Conservation (phyloP, 305 asterid genomes). For the Fraxinus velutina region DNA sequence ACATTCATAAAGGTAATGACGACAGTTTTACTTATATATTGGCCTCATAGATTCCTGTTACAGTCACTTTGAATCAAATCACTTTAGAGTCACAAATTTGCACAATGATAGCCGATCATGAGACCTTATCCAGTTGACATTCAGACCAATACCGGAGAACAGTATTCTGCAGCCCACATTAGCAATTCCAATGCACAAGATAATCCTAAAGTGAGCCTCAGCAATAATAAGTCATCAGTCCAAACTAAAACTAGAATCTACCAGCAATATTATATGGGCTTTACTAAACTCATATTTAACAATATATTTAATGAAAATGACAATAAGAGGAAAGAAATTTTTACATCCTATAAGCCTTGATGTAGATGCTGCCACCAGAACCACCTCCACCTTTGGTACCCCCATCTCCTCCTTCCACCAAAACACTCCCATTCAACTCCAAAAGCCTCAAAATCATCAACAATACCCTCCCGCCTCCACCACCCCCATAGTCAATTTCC, state of each 20-base stretch:
- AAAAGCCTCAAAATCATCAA: conserved; percentile 45
- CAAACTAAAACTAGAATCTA: conserved; percentile 12
- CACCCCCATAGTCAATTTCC: conserved; percentile 87
- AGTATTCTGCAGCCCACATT: not conserved
- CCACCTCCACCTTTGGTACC: conserved; percentile 94
- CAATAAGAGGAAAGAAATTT: conserved; percentile 23
- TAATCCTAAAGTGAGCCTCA: not conserved
- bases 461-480: conserved; percentile 92
- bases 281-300: not conserved
- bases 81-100: not conserved
- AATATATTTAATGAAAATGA: conserved; percentile 17
- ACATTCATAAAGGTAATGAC: not conserved
- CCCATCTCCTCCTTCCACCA: conserved; percentile 97
- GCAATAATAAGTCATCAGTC: conserved; percentile 9
- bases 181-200: conserved; percentile 1
- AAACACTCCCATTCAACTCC: conserved; percentile 80
- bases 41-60: not conserved
- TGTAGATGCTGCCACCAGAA: conserved; percentile 92
- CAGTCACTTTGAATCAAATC: not conserved
- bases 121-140: not conserved
- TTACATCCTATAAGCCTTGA: conserved; percentile 80
- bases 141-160: conserved; percentile 15
- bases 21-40: not conserved
- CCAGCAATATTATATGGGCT: not conserved
- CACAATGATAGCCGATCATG: not conserved